Evolutionary conservation across 2,329 filamentous ascomycete genomes (phyloP), one percentile per base, ranked within the genome.

Genomic region (Phialemoniopsis sp.): DNA sequence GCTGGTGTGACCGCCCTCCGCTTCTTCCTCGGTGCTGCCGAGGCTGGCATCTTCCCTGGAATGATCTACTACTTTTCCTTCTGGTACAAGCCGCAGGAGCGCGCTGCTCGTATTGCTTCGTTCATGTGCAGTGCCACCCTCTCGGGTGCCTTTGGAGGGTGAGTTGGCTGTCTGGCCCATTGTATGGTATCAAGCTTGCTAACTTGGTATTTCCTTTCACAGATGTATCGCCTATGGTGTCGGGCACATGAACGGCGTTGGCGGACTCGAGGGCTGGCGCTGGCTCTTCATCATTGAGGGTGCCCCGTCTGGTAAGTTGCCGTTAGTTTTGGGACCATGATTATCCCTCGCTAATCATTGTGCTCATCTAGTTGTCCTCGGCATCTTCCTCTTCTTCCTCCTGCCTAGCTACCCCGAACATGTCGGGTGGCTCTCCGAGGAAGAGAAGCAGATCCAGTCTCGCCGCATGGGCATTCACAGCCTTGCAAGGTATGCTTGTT

Each of bases 21-120:
- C 4, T 67, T 64, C 36, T 48, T 67, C 13, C 51, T 68, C 1
- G 64, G 64, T 29, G 57, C 62, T 16, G 53, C 60, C 44, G 64
- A 68, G 45, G 62, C 62, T 15, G 64, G 64, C 2, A 56, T 68
- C 8, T 67, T 67, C 42, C 64, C 64, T 0, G 64, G 64, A 1
- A 56, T 67, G 8, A 62, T 67, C 18, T 66, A 61, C 49, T 68
- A 66, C 40, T 52, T 68, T 3, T 64, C 64, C 4, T 73, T 75
- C 43, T 76, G 72, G 71, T 76, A 75, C 46, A 62, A 65, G 3
- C 61, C 63, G 7, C 63, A 64, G 3, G 72, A 76, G 50, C 57
- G 70, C 5, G 67, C 65, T 1, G 60, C 72, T 8, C 61, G 72
- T 1, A 67, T 72, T 7, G 72, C 71, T 1, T 53, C 66, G 36